Evolutionary conservation across 2,329 filamentous ascomycete genomes (phyloP), one percentile per base, ranked within the genome.

Genomic region (Acarospora socialis): DNA sequence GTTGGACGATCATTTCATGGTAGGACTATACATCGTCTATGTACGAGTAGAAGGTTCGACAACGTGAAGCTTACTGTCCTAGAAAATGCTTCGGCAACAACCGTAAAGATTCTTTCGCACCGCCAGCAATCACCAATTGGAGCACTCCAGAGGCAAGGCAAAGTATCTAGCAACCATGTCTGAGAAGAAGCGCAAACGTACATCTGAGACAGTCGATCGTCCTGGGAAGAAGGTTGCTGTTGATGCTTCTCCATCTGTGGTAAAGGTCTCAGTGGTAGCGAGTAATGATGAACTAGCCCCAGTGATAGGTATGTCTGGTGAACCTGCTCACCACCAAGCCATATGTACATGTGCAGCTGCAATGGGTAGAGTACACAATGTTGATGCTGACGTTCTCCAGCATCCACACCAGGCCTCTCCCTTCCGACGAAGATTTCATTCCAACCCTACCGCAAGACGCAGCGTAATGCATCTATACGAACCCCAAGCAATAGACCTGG

Each of bases 141-240:
- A n/a, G n/a, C n/a, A n/a, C n/a, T n/a, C n/a, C n/a, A n/a, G n/a
- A n/a, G n/a, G n/a, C n/a, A n/a, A n/a, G n/a, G n/a, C 14, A 16
- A 15, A 33, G 25, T 22, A 36, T 15, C 22, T 13, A 30, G 22
- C 10, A 36, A 23, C 14, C 27, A 37, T 34, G 8, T 37, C 46
- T 21, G 59, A 64, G 30, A 66, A 63, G 46, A 68, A 68, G 55
- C 55, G 65, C 42, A 68, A 68, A 52, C 55, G 64, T 35, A 49
- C 51, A 30, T 57, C 57, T 4, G 57, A 60, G 30, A 54, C 52
- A 23, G 53, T 51, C 24, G 59, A 57, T 7, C 51, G 53, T 13
- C 56, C 63, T 2, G 62, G 51, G 46, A 69, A 68, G 43, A 68
- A 65, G 50, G 43, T 56, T 5, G 58, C 61, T 7, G 49, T 55